A percentile compares a stretch with the other conserved stretches of the same genome.
Evolutionary conservation across 2,329 filamentous ascomycete genomes (phyloP).

Genomic region (Exophiala phaeomuriformis): DNA sequence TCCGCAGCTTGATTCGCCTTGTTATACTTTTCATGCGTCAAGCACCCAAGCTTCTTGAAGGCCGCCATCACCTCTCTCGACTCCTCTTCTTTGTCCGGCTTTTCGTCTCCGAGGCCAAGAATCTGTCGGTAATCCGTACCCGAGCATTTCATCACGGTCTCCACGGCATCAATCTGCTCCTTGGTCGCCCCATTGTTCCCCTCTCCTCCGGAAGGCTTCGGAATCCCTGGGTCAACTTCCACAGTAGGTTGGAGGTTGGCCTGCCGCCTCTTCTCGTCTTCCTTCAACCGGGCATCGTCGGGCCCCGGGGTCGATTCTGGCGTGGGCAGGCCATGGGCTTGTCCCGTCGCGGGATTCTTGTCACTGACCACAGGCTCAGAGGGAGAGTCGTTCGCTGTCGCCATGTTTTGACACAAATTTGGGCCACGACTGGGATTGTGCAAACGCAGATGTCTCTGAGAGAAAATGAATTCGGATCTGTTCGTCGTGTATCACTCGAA

Average conservation of each 20-base stretch:
- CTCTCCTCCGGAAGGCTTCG: not conserved
- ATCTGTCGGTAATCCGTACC: not conserved
- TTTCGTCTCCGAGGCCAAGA: slow-evolving; percentile 6
- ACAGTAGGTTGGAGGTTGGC: not conserved
- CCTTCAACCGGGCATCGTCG: slow-evolving; percentile 7
- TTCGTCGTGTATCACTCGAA: too few species aligned
- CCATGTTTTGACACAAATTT: slow-evolving; percentile 5
- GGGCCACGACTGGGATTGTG: slow-evolving; percentile 3
- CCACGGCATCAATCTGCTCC: slow-evolving; percentile 9
- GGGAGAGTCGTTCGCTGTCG: slow-evolving; percentile 7
- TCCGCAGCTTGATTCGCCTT: too few species aligned
- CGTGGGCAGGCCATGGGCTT: slow-evolving; percentile 13
- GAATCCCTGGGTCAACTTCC: not conserved
- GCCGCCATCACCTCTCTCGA: slow-evolving; percentile 5
- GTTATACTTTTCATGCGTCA: too few species aligned
- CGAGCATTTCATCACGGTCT: slow-evolving; percentile 9
- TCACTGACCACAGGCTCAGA: slow-evolving; percentile 5
- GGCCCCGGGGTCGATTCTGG: slow-evolving; percentile 12
- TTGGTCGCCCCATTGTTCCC: slow-evolving; percentile 9
- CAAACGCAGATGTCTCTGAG: slow-evolving; percentile 7
- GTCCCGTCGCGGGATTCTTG: slow-evolving; percentile 8
- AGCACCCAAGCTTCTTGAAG: too few species aligned
- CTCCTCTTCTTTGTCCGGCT: slow-evolving; percentile 5
- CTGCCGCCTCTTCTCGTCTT: slow-evolving; percentile 9
- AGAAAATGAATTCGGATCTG: slow-evolving; percentile 6